A percentile compares a stretch with the other conserved stretches of the same genome.
Conservation (phyloP, 305 asterid species). For the Fraxinus greggii region DNA sequence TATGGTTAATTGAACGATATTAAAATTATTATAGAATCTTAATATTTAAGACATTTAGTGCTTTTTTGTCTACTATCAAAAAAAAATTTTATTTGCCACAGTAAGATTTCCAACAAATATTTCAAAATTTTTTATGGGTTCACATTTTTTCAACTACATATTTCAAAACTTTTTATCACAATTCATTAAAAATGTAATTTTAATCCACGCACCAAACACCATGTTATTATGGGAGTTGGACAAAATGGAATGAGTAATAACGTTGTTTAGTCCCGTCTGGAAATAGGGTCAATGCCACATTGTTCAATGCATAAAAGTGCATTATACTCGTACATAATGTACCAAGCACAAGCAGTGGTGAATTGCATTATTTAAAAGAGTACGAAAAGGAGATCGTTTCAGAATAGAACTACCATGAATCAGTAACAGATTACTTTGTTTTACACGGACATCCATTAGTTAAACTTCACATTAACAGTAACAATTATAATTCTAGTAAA, state of each 20-base stretch:
- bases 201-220: no score
- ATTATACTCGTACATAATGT: no score
- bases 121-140: no score
- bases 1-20: not conserved
- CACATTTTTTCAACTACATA: no score
- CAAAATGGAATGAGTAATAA: not conserved
- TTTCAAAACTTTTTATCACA: no score
- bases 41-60: no score
- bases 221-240: not conserved
- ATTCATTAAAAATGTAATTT: no score
- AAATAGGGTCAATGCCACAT: not conserved
- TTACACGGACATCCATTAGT: not conserved
- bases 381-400: not conserved
- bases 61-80: no score
- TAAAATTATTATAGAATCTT: not conserved
- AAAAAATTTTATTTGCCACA: no score
- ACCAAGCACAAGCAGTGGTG: no score
- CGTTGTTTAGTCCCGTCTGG: not conserved
- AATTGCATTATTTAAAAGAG: no score
- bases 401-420: not conserved
- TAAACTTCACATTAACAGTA: not conserved
- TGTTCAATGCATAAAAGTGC: not conserved
- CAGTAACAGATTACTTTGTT: not conserved
- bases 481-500: not conserved
- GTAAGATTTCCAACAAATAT: no score